phyloP scores from a whole-genome alignment of 148 eudicot genomes.

The Silene conica region DNA sequence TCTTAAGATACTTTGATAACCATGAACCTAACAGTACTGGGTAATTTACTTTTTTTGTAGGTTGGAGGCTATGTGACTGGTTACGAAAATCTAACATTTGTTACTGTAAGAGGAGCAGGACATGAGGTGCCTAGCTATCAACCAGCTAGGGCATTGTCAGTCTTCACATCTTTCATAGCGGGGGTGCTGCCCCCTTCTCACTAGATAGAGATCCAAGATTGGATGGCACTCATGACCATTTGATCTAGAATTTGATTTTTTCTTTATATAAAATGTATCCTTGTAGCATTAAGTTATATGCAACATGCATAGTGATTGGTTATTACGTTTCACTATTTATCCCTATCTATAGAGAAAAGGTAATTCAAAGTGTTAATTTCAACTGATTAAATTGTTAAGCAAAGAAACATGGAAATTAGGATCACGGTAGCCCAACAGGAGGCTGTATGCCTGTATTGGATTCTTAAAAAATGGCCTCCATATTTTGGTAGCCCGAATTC shows the following conservation, averaged over 20 bases:
- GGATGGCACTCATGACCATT: not conserved
- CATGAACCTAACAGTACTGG: not conserved
- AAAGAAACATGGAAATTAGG: not conserved
- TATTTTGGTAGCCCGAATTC: too few species aligned
- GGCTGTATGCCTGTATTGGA: not conserved
- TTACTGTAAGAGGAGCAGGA: conserved; percentile 15
- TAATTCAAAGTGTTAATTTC: not conserved
- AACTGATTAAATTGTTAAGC: not conserved
- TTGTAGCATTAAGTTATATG: not conserved
- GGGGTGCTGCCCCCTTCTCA: not conserved
- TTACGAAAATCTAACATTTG: conserved; percentile 15
- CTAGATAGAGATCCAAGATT: not conserved
- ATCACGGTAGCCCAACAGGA: not conserved
- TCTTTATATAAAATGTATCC: not conserved
- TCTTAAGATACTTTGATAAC: not conserved
- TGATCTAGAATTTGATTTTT: not conserved
- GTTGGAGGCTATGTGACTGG: conserved; percentile 14
- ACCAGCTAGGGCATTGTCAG: conserved; percentile 14
- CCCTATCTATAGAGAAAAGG: not conserved
- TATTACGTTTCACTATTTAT: not conserved
- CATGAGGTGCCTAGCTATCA: conserved; percentile 20
- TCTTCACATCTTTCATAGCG: conserved; percentile 7
- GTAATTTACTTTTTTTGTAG: not conserved
- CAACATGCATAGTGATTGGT: not conserved
- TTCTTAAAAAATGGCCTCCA: too few species aligned